Evolutionary conservation across 345 rosid genomes (phyloP).

Genomic region (Toxicodendron radicans): DNA sequence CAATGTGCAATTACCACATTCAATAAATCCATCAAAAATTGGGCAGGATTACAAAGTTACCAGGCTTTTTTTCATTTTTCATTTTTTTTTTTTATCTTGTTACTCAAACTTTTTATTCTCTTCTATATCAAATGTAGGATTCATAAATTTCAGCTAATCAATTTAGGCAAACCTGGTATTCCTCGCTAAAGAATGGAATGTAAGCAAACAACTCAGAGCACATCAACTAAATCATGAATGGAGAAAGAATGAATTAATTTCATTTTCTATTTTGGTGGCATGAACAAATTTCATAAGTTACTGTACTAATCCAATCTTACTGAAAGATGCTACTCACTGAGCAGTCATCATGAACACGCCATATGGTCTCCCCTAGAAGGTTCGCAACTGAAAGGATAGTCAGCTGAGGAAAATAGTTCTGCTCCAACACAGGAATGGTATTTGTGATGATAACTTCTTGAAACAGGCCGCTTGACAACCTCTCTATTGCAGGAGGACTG

Average conservation of each 20-base stretch:
- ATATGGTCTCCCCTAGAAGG: conserved; percentile 91
- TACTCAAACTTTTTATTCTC: neutral
- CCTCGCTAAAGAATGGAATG: neutral
- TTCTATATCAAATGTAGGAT: no score
- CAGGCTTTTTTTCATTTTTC: neutral
- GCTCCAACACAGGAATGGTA: conserved; percentile 82
- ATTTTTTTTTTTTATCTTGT: no score
- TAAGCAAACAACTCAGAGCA: neutral
- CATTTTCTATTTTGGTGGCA: conserved; percentile 3
- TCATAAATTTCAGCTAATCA: no score
- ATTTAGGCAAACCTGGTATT: neutral
- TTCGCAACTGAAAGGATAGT: conserved; percentile 93
- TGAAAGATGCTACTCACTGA: conserved; percentile 66
- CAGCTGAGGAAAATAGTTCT: conserved; percentile 89
- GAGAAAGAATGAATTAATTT: conserved; percentile 7
- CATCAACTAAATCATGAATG: neutral
- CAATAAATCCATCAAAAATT: neutral
- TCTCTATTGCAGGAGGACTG: conserved; percentile 96
- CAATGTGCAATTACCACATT: neutral
- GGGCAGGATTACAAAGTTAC: no score
- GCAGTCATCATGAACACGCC: conserved; percentile 98
- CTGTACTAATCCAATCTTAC: conserved; percentile 19
- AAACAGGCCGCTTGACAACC: conserved; percentile 89
- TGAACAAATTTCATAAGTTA: conserved; percentile 12
- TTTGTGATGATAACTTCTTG: conserved; percentile 96